Base-by-base conservation (phyloP, 106 monocot species). In the Triglochin maritima region DNA sequence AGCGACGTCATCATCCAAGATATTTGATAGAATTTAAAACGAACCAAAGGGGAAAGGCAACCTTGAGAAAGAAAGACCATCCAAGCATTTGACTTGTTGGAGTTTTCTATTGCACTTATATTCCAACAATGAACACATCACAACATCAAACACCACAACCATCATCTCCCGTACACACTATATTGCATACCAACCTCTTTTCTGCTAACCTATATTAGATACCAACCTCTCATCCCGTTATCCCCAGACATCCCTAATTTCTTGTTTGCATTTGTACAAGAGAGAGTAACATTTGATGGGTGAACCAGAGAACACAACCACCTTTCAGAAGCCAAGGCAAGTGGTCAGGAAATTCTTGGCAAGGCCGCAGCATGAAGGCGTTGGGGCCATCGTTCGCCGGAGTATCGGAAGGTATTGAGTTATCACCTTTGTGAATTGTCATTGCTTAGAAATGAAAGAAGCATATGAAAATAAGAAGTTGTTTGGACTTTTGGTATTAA, bases 361-460 rank as follows among this genome's bases (percentile, higher is more conserved):
- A 6, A 77, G 72, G 80, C 84, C 76, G 14, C 90, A 87, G 74
- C 74, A 60, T n/a, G 87, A 91, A 67, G 90, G 90, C n/a, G 75
- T 63, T 0, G 87, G 87, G 7, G 90, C 87, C 17, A 80, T 82
- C 44, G 90, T 91, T 2, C 57, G 90, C 16, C 75, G 90, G 56
- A 91, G 90, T 79, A 91, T 91, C 60, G 90, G 90, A 62, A 84
- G 84, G 90, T 84, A 47, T 60, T 16, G 59, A 14, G 6, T 14
- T 5, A 7, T 14, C 10, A 46, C 10, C 48, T 4, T 29, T 29
- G 29, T 29, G 29, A 29, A 29, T 29, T 29, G 29, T 29, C 29
- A 29, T 29, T 29, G 29, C 29, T 29, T 29, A 29, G 29, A 29
- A 29, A 29, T 29, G 29, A 29, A 29, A 29, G 8, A n/a, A 15